Conservation (phyloP, 108 stramenopile species). For the Aurantiochytrium sp. region DNA sequence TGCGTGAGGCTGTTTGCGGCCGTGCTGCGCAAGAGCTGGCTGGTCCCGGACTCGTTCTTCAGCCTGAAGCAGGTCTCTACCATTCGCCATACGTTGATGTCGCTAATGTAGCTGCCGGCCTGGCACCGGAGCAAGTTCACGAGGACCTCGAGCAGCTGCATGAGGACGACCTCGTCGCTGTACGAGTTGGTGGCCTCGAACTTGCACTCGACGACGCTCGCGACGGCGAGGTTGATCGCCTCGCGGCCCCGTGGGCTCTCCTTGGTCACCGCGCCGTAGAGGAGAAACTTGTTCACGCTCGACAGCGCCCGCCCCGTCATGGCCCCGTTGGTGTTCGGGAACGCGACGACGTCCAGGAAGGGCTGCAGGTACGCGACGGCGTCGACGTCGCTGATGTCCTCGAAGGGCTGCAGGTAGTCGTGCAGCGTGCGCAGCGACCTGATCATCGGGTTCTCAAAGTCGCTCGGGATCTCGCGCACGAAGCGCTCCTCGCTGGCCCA, state of each 20-base stretch:
- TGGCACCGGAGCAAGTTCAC: slow-evolving; percentile 46
- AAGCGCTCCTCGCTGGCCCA: slow-evolving; percentile 54
- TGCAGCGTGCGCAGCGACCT: slow-evolving; percentile 50
- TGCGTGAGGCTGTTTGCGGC: slow-evolving; percentile 47
- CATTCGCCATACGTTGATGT: slow-evolving; percentile 48
- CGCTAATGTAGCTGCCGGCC: slow-evolving; percentile 45
- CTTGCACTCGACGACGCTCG: slow-evolving; percentile 46
- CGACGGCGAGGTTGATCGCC: slow-evolving; percentile 37
- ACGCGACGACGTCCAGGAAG: slow-evolving; percentile 55
- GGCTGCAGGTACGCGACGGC: slow-evolving; percentile 46
- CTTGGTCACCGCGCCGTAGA: slow-evolving; percentile 54
- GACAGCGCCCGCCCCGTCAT: slow-evolving; percentile 58
- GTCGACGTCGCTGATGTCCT: slow-evolving; percentile 57
- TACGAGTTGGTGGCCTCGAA: slow-evolving; percentile 58
- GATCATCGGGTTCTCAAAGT: slow-evolving; percentile 50
- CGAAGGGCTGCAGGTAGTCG: slow-evolving; percentile 52
- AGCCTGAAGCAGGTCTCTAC: slow-evolving; percentile 47
- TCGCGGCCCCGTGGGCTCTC: slow-evolving; percentile 50
- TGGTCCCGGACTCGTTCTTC: slow-evolving; percentile 34
- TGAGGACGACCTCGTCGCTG: slow-evolving; percentile 57
- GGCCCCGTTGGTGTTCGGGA: slow-evolving; percentile 47
- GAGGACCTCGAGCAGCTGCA: slow-evolving; percentile 57
- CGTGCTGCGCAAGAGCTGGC: slow-evolving; percentile 42
- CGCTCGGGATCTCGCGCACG: slow-evolving; percentile 45
- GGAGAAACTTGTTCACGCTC: slow-evolving; percentile 55